Evolutionary conservation across 192 early-diverging fungal genomes (phyloP).

Genomic region (Umbelopsis vinacea): DNA sequence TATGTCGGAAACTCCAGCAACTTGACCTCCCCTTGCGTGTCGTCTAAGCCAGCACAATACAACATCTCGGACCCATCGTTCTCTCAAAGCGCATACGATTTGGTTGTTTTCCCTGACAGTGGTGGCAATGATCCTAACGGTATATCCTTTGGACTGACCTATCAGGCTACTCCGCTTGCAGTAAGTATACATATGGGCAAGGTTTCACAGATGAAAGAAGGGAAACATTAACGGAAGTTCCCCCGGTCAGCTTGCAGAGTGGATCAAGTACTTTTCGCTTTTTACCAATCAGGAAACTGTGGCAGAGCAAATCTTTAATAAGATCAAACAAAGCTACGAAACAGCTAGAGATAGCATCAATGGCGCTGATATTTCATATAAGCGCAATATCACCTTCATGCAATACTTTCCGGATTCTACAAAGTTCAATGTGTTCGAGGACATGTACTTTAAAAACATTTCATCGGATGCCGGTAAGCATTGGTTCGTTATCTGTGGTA

Average conservation of each 20-base stretch:
- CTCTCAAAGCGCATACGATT: slow-evolving; percentile 22
- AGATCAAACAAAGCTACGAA: slow-evolving; percentile 37
- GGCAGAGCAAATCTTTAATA: slow-evolving; percentile 34
- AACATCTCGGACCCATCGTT: slow-evolving; percentile 1
- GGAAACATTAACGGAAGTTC: not conserved
- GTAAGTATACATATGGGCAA: slow-evolving; percentile 24
- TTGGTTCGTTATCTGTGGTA: not conserved
- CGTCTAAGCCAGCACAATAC: not conserved
- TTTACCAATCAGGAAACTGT: slow-evolving; percentile 42
- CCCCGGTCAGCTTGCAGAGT: slow-evolving; percentile 35
- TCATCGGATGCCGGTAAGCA: slow-evolving; percentile 47
- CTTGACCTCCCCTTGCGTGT: slow-evolving; percentile 48
- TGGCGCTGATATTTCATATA: slow-evolving; percentile 21
- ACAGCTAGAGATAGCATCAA: slow-evolving; percentile 22
- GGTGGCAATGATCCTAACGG: slow-evolving; percentile 29
- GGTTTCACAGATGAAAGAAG: not conserved
- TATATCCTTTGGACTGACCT: slow-evolving; percentile 30
- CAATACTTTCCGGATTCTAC: slow-evolving; percentile 35
- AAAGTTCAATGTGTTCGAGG: slow-evolving; percentile 36
- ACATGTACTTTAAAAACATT: slow-evolving; percentile 38
- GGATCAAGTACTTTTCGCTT: slow-evolving; percentile 43
- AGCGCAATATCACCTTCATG: slow-evolving; percentile 46
- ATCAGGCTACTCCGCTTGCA: slow-evolving; percentile 18
- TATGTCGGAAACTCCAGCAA: slow-evolving; percentile 35
- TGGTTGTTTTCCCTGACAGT: slow-evolving; percentile 26